phyloP scores from a whole-genome alignment of 225 moss, liverwort and hornwort species.

The Ulota crispa region DNA sequence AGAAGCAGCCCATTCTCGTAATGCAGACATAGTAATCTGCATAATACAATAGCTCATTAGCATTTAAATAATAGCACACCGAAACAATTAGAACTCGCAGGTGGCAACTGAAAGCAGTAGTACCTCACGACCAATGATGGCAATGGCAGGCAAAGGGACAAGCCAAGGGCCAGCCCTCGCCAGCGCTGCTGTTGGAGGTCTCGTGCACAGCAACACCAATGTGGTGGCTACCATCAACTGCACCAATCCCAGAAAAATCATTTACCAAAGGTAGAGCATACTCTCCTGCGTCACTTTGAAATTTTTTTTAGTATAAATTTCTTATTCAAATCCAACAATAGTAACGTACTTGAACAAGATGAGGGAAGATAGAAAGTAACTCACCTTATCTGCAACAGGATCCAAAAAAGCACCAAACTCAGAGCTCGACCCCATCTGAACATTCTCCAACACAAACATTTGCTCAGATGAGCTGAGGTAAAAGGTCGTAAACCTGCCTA shows the following conservation, averaged over 20 bases:
- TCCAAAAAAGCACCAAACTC: constrained; percentile 97
- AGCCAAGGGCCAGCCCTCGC: constrained; percentile 78
- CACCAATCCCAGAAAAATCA: background rate
- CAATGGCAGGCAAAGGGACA: constrained; percentile 82
- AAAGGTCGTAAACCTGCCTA: background rate
- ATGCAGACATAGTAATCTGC: constrained; percentile 98
- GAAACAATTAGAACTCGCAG: background rate
- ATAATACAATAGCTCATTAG: constrained; percentile 4
- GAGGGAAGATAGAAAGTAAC: background rate
- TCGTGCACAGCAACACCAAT: constrained; percentile 86
- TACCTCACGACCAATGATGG: constrained; percentile 95
- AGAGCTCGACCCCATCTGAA: constrained; percentile 86
- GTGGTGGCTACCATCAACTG: constrained; percentile 95
- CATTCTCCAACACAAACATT: constrained; percentile 12
- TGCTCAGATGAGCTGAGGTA: background rate
- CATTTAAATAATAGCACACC: background rate
- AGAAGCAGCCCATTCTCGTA: constrained; percentile 95
- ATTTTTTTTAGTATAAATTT: background rate
- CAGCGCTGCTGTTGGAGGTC: constrained; percentile 57
- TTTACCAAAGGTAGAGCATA: background rate
- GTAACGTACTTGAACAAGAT: background rate
- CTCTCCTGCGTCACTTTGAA: background rate
- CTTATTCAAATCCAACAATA: background rate
- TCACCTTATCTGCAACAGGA: constrained; percentile 96
- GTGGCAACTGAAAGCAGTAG: background rate